Base-by-base conservation (phyloP, 805 yeast species). In the Lipomyces kockii region DNA sequence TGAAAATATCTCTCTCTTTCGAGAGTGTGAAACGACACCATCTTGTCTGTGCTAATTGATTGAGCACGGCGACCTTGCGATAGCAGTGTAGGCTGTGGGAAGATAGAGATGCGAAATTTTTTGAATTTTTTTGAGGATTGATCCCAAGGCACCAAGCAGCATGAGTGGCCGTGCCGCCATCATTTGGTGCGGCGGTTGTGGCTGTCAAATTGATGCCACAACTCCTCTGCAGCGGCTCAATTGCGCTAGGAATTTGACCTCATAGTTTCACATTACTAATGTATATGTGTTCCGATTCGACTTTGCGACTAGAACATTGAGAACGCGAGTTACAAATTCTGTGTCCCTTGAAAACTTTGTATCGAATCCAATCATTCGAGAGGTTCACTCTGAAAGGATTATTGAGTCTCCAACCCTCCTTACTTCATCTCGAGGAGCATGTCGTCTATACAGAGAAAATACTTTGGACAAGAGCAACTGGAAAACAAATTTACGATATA, bases 1-100 rank as follows among this genome's bases (percentile, higher is more conserved):
- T 85, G 85, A 81, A 92, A 95, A 73, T 96, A 85, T 69, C 84
- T 77, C 76, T 94, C 98, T 75, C 97, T 87, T 78, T 92, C 97
- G 74, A 95, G 83, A 57, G 99, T 95, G 77, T 86, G 84, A 76
- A 89, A 89, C 75, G 86, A 82, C 64, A 68, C 71, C 71, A 68
- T 68, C 27, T 43, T 55, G 46, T 11, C 51, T 34, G 20, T 7
- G 17, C 43, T 37, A 37, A 12, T 37, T n/a, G 20, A 43, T 43
- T 7, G 8, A 17, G 49, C 8, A 43, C 22, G 9, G 9, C 20
- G 20, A n/a, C 22, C 20, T 43, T 1, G 7, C 49, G 32, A 17
- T 17, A 43, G 8, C 20, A 8, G 14, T 12, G 43, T 37, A 3
- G 5, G 43, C 5, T 14, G 17, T 37, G 4, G 43, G 43, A 14